Percentiles rank a stretch among this genome's conserved stretches.
Evolutionary conservation across 2,329 filamentous ascomycete species (phyloP).

Genomic region (Pseudopithomyces chartarum): DNA sequence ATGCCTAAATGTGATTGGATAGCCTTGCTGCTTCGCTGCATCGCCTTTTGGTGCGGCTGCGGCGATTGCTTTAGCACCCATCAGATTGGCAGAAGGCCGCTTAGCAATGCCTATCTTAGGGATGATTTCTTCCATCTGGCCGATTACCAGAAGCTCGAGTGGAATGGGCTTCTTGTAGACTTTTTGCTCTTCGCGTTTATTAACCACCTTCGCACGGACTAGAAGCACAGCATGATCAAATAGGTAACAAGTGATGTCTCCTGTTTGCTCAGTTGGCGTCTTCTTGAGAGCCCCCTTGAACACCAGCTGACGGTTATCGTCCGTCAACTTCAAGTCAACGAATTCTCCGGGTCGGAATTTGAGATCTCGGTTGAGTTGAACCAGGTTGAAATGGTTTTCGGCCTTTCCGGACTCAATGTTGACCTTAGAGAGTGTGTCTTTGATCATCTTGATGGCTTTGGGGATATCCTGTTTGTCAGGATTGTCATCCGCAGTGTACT

Average conservation of each 20-base stretch:
- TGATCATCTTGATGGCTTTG: slow-evolving; percentile 83
- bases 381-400: slow-evolving; percentile 95
- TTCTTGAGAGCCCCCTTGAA: slow-evolving; percentile 97
- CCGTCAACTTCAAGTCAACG: slow-evolving; percentile 91
- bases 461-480: slow-evolving; percentile 92
- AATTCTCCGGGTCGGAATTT: slow-evolving; percentile 89
- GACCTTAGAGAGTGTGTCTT: slow-evolving; percentile 83
- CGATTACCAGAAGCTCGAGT: slow-evolving; percentile 87
- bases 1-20: slow-evolving; percentile 95
- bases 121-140: slow-evolving; percentile 96
- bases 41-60: slow-evolving; percentile 45
- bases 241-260: slow-evolving; percentile 91
- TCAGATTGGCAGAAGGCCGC: slow-evolving; percentile 82
- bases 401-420: slow-evolving; percentile 96
- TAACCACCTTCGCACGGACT: slow-evolving; percentile 87
- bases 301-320: slow-evolving; percentile 89
- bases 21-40: slow-evolving; percentile 69
- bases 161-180: slow-evolving; percentile 96
- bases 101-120: slow-evolving; percentile 80
- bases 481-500: slow-evolving; percentile 87
- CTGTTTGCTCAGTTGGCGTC: slow-evolving; percentile 76
- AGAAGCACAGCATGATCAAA: slow-evolving; percentile 96
- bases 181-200: slow-evolving; percentile 92
- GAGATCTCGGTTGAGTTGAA: slow-evolving; percentile 87
- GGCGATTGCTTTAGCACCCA: slow-evolving; percentile 56